Percentiles rank a stretch among this genome's conserved stretches.
phyloP scores from a whole-genome alignment of 192 early-diverging fungal species.

The Dimargaris verticillata region DNA sequence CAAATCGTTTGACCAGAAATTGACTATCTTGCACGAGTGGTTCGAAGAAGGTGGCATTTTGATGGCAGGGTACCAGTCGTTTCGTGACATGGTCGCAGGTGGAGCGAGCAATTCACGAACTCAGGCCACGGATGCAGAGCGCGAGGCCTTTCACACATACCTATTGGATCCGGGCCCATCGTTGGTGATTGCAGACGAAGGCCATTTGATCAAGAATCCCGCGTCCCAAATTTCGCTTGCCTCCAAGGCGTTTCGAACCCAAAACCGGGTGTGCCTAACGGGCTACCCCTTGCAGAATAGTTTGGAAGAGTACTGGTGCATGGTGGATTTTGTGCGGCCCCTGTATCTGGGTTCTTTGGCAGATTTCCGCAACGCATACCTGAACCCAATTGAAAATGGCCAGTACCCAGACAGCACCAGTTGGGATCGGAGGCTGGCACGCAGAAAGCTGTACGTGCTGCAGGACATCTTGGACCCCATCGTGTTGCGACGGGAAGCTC shows the following conservation, averaged over 20 bases:
- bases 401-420: slow-evolving; percentile 32
- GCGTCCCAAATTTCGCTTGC: slow-evolving; percentile 15
- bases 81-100: slow-evolving; percentile 27
- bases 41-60: slow-evolving; percentile 44
- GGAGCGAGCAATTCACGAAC: neutral
- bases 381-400: slow-evolving; percentile 40
- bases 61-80: slow-evolving; percentile 44
- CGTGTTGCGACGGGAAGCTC: slow-evolving; percentile 37
- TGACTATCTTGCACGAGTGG: slow-evolving; percentile 34
- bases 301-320: slow-evolving; percentile 59
- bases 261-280: slow-evolving; percentile 52
- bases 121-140: neutral
- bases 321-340: slow-evolving; percentile 60
- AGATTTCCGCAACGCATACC: slow-evolving; percentile 39
- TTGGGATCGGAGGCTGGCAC: slow-evolving; percentile 12
- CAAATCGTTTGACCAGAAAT: slow-evolving; percentile 7
- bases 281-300: slow-evolving; percentile 78
- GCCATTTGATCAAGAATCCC: slow-evolving; percentile 53
- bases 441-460: slow-evolving; percentile 30
- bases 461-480: slow-evolving; percentile 47
- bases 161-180: slow-evolving; percentile 48
- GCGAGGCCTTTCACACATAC: slow-evolving; percentile 13
- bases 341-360: slow-evolving; percentile 35
- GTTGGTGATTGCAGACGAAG: slow-evolving; percentile 67
- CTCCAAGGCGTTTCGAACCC: slow-evolving; percentile 28